Evolutionary conservation across 2,329 filamentous ascomycete genomes (phyloP), one percentile per base, ranked within the genome.

Genomic region (Pseudocercospora musae): DNA sequence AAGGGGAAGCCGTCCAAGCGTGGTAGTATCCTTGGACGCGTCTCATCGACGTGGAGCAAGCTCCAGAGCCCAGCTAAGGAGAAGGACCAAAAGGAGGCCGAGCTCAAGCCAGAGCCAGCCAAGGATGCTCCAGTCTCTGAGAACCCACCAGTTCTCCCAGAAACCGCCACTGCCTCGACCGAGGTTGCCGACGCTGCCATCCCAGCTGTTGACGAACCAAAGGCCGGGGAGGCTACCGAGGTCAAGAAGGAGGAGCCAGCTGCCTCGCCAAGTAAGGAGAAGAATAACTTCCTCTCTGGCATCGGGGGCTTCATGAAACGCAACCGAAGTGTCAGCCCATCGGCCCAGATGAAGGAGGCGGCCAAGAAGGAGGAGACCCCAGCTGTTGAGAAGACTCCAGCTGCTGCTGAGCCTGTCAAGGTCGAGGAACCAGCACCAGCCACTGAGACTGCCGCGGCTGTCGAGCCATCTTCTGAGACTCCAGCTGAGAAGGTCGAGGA

Each of bases 11-110:
- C 77, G 53, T 83, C 86, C 78, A 96, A 96, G 90, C 90, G 92
- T 78, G 87, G 87, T 78, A 95, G 91, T 69, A 88, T 93, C 73
- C 96, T 96, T 79, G 87, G 86, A 71, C 88, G 87, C 73, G 66
- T 75, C 59, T 65, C 64, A 42, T 70, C 69, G 58, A 87, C 91
- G 75, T 85, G 84, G 78, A 89, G 91, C 70, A 78, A 78, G 74
- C 73, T 82, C 60, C 79, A 78, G 74, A 80, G 78, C 74, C 80
- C 80, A 10, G 76, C 75, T 37, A 74, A 74, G 65, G 80, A 82
- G 85, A 94, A 94, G 84, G 78, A 80, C 83, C 91, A 92, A 82
- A 88, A 89, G 77, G 88, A 88, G 67, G 82, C 86, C 70, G 88
- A 90, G 74, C 82, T 85, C 68, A 77, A 81, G 70, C 78, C 82